A percentile compares a stretch with the other conserved stretches of the same genome.
These are phyloP conservation scores for Plasmodium inui DNA, from an alignment of 169 alveolate species.

Conservation along the genomic window DNA sequence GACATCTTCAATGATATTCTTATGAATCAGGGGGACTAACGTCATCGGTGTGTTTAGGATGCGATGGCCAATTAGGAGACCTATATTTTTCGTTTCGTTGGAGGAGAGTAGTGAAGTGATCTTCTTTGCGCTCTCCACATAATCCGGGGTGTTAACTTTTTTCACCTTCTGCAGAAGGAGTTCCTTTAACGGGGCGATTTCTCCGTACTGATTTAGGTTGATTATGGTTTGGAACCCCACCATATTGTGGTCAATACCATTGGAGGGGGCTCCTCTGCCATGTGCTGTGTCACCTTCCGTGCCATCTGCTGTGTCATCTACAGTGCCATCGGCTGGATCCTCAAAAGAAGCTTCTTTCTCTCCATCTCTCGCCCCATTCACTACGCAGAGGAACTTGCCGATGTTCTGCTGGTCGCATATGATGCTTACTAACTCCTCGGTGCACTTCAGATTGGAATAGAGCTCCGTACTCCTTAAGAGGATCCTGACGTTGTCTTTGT, in stretches of 20 bases:
- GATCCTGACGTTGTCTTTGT: constrained; percentile 39
- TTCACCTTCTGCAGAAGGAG: constrained; percentile 30
- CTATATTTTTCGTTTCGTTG: constrained; percentile 2
- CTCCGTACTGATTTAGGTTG: constrained; percentile 61
- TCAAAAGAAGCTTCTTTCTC: background rate
- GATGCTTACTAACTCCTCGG: constrained; percentile 14
- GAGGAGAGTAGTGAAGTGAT: background rate
- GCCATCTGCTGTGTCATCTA: too few relatives aligned
- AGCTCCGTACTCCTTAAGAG: constrained; percentile 36
- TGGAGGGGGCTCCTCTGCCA: background rate
- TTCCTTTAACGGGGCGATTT: constrained; percentile 34
- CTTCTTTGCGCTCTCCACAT: background rate
- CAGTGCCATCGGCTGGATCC: too few relatives aligned
- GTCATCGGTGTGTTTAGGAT: constrained; percentile 52
- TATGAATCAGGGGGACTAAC: constrained; percentile 38
- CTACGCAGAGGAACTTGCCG: constrained; percentile 22
- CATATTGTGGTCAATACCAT: background rate
- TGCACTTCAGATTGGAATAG: constrained; percentile 19
- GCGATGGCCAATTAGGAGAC: constrained; percentile 28
- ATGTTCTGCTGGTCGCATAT: constrained; percentile 75
- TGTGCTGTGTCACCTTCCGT: too few relatives aligned
- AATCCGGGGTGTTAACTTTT: background rate
- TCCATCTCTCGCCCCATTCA: background rate
- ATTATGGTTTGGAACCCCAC: constrained; percentile 46
- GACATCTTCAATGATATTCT: constrained; percentile 50